Evolutionary conservation across 2,329 filamentous ascomycete species (phyloP), one percentile per base, ranked within the genome.

Genomic region (Ascochyta lentis): DNA sequence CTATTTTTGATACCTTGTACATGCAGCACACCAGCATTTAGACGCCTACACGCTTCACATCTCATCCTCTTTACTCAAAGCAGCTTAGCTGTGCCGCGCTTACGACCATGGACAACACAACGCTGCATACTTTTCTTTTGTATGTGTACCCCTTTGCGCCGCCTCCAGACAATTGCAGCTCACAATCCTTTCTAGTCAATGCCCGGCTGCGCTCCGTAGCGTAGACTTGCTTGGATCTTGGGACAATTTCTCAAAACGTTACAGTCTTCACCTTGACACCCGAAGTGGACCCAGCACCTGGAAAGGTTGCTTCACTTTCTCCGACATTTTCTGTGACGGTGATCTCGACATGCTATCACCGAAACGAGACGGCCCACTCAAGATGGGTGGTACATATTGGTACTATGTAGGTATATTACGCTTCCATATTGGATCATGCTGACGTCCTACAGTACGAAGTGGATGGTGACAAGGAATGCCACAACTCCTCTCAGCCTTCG

Each of bases 381-480:
- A 89, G 76, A 96, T 96, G 90, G 93, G 93, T 40, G 87, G 89
- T 57, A 95, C 89, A 15, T 97, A 97, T 77, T 97, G 94, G 84
- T 98, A 96, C 81, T 97, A 95, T 78, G 92, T 96, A 80, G 78
- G 90, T 83, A 40, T 43, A 33, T 22, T 39, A 46, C 19, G 6
- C 10, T 15, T 47, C 47, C 13, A 26, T 6, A 15, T 19, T 34
- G 10, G 23, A 33, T 23, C 46, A 60, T 58, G 41, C 54, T 67
- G 35, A 64, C 59, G 51, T 58, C 58, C 60, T 38, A 22, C 73
- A 96, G 90, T 97, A 96, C 77, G 87, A 93, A 72, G 76, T 97
- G 38, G 87, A 97, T 75, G 88, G 96, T 74, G 86, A 89, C 43
- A 81, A 86, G 31, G 93, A 97, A 76, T 86, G 85, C 47, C 86